Percentiles rank a stretch among this genome's conserved stretches.
These are phyloP conservation scores for Durotheca rogersii DNA, from an alignment of 495 filamentous ascomycete species.

Conservation along the genomic window DNA sequence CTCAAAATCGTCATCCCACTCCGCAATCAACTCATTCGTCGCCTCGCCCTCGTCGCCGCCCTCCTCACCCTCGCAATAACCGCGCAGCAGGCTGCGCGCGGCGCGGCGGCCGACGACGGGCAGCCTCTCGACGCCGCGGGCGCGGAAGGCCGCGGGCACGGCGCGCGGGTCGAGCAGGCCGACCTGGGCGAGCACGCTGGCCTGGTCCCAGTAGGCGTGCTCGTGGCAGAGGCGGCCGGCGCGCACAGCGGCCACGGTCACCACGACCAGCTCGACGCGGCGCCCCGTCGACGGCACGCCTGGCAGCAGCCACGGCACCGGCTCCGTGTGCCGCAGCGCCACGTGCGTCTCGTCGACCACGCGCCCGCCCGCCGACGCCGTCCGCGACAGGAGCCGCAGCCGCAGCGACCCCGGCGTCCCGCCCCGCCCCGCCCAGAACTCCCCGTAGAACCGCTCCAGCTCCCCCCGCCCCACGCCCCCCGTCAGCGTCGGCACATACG, in stretches of 20 bases:
- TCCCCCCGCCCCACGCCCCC: slow-evolving; percentile 66
- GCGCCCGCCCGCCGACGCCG: slow-evolving; percentile 43
- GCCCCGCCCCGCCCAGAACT: slow-evolving; percentile 72
- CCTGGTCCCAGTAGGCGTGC: slow-evolving; percentile 80
- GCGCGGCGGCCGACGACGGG: slow-evolving; percentile 67
- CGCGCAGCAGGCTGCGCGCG: slow-evolving; percentile 60
- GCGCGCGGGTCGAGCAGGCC: slow-evolving; percentile 64
- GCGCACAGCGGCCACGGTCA: slow-evolving; percentile 55
- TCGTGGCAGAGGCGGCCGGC: slow-evolving; percentile 66
- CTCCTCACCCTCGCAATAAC: too few species aligned
- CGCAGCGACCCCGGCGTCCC: too few species aligned
- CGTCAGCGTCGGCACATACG: slow-evolving; percentile 51
- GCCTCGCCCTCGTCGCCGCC: slow-evolving; percentile 56
- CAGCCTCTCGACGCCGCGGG: slow-evolving; percentile 46
- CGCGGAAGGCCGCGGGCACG: slow-evolving; percentile 48
- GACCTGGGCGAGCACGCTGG: slow-evolving; percentile 70
- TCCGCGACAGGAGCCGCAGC: too few species aligned
- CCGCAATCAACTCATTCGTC: slow-evolving; percentile 63
- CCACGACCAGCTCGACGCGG: slow-evolving; percentile 32
- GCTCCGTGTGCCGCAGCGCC: slow-evolving; percentile 64
- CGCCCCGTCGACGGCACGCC: slow-evolving; percentile 62
- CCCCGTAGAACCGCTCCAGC: slow-evolving; percentile 65
- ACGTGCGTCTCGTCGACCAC: slow-evolving; percentile 48
- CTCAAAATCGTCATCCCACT: slow-evolving; percentile 40
- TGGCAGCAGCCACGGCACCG: slow-evolving; percentile 73